A percentile compares a stretch with the other conserved stretches of the same genome.
Evolutionary conservation across 1,284 basidiomycete species (phyloP).

Genomic region (Apiotrichum veenhuisii): DNA sequence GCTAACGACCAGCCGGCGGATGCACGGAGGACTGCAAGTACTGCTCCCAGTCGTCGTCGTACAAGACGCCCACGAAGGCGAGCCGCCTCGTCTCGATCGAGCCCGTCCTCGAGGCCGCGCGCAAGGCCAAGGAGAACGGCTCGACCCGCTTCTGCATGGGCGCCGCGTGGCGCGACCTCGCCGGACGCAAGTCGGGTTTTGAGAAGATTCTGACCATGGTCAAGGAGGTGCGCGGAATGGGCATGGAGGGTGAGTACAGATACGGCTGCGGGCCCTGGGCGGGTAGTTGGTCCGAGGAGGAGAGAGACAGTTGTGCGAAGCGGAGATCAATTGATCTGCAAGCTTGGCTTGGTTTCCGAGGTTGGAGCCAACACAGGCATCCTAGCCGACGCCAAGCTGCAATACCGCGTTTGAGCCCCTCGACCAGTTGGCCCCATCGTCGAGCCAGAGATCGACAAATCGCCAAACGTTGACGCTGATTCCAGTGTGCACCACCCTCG

Average conservation of each 20-base stretch:
- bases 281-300: no score
- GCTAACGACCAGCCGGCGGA: conserved; percentile 65
- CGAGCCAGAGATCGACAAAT: not conserved
- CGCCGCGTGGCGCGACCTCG: conserved; percentile 95
- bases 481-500: conserved; percentile 89
- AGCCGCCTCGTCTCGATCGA: conserved; percentile 85
- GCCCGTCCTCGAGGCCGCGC: conserved; percentile 83
- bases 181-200: conserved; percentile 90
- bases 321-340: no score
- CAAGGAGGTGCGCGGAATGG: conserved; percentile 73
- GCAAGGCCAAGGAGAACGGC: conserved; percentile 91
- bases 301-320: no score
- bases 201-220: conserved; percentile 94
- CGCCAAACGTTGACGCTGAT: not conserved
- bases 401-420: no score
- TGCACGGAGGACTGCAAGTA: conserved; percentile 98
- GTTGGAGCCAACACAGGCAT: no score
- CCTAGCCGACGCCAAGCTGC: no score
- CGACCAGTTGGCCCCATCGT: no score
- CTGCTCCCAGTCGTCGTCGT: conserved; percentile 92
- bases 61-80: conserved; percentile 84
- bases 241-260: conserved; percentile 62
- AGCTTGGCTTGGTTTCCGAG: no score
- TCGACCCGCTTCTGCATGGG: conserved; percentile 99
- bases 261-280: no score